phyloP scores from a whole-genome alignment of 139 green algal species.

The Chlorella sp. region DNA sequence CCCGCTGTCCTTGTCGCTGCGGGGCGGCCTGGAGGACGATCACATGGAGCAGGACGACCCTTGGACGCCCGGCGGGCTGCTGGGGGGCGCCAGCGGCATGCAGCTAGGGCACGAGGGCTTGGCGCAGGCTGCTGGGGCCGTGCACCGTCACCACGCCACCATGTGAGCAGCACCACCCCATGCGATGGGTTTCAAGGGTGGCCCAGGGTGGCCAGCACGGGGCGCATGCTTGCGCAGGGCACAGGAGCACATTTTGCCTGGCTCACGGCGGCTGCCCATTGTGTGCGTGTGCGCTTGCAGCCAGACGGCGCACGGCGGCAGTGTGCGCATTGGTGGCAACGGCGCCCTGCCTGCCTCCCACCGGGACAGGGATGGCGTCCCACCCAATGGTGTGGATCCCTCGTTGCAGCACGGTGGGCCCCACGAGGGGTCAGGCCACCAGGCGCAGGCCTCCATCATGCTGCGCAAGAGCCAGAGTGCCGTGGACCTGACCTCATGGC shows the following conservation, averaged over 20 bases:
- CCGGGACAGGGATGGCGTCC: too few relatives aligned
- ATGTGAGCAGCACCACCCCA: not conserved
- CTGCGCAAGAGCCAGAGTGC: conserved; percentile 28
- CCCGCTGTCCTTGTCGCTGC: too few relatives aligned
- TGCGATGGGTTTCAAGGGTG: not conserved
- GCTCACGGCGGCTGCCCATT: too few relatives aligned
- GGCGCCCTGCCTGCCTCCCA: not conserved
- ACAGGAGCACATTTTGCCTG: not conserved
- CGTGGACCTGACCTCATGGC: conserved; percentile 29
- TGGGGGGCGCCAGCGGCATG: not conserved
- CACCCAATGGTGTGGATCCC: too few relatives aligned
- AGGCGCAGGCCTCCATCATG: not conserved
- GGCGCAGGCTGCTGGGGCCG: not conserved
- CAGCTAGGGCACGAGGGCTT: not conserved
- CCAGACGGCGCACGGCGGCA: not conserved
- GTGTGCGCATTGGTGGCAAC: not conserved
- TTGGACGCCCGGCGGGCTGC: not conserved
- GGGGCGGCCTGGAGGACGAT: too few relatives aligned
- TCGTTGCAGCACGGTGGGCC: too few relatives aligned
- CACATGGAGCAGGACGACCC: too few relatives aligned
- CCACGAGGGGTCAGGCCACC: not conserved
- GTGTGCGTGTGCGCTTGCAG: too few relatives aligned
- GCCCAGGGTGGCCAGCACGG: not conserved
- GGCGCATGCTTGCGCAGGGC: not conserved
- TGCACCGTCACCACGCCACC: not conserved